Percentiles rank a stretch among this genome's conserved stretches.
Evolutionary conservation across 78 protist species (phyloP).

Genomic region (Chrysochromulina tobinii): DNA sequence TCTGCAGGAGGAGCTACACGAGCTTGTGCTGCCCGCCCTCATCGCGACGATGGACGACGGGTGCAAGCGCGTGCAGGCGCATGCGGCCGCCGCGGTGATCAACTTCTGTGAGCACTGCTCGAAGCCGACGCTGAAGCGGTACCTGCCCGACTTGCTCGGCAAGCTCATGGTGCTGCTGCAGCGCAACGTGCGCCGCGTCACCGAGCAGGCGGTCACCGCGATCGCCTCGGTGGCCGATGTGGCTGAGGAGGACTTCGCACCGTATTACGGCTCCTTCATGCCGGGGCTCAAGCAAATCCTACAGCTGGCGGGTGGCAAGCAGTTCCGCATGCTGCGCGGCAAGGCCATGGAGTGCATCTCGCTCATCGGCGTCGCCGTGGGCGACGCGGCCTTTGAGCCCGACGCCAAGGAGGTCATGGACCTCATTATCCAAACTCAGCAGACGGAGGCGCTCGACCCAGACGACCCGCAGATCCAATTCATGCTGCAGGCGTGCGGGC

Average conservation of each 20-base stretch:
- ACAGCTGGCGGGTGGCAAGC: conserved; percentile 4
- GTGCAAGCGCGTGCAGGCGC: conserved; percentile 66
- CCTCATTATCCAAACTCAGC: conserved; percentile 45
- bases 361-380: conserved; percentile 89
- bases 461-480: conserved; percentile 85
- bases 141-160: conserved; percentile 46
- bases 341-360: conserved; percentile 88
- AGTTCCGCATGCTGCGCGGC: conserved; percentile 69
- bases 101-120: conserved; percentile 58
- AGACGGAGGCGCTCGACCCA: conserved; percentile 37
- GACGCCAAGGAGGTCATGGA: conserved; percentile 78
- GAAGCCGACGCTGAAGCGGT: conserved; percentile 54
- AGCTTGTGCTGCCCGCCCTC: conserved; percentile 50
- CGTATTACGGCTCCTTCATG: conserved; percentile 74
- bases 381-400: conserved; percentile 59
- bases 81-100: conserved; percentile 76
- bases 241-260: conserved; percentile 28
- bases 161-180: not conserved
- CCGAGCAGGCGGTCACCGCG: conserved; percentile 59
- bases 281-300: conserved; percentile 72
- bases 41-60: conserved; percentile 28
- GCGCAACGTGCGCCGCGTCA: conserved; percentile 15
- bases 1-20: conserved; percentile 42
- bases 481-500: conserved; percentile 78
- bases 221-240: conserved; percentile 55